These are phyloP conservation scores for Penicillium longicatenatum DNA, from an alignment of 495 filamentous ascomycete genomes.

Conservation along the genomic window DNA sequence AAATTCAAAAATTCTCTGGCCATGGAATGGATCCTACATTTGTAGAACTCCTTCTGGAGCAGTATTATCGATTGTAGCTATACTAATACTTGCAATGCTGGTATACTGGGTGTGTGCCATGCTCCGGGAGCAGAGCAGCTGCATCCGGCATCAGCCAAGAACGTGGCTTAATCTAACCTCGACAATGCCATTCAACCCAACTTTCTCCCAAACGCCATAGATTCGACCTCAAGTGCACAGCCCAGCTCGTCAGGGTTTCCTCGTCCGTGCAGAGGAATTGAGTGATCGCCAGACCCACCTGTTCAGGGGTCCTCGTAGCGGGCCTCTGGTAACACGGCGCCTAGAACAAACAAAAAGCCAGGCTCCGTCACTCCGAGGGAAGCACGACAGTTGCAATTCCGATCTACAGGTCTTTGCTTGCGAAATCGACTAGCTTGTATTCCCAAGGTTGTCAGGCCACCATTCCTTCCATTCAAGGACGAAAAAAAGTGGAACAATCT, in stretches of 20 bases:
- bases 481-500: slow-evolving; percentile 7
- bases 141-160: neutral
- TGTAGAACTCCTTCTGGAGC: neutral
- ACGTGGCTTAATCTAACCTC: neutral
- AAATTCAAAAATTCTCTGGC: slow-evolving; percentile 31
- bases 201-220: neutral
- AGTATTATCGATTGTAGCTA: neutral
- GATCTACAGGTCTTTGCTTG: neutral
- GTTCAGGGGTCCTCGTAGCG: slow-evolving; percentile 16
- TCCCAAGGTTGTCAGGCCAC: neutral
- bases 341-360: slow-evolving; percentile 4
- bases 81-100: too few species aligned
- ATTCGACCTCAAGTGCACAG: neutral
- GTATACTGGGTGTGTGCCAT: too few species aligned
- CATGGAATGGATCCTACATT: slow-evolving; percentile 2
- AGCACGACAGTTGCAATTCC: slow-evolving; percentile 1
- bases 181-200: neutral
- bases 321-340: slow-evolving; percentile 10
- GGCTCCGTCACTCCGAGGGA: slow-evolving; percentile 1
- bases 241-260: neutral
- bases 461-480: neutral
- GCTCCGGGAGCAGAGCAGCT: too few species aligned
- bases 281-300: slow-evolving; percentile 27
- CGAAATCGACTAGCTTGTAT: neutral
- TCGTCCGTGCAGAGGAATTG: neutral